Evolutionary conservation across 2,329 filamentous ascomycete genomes (phyloP), one percentile per base, ranked within the genome.

Genomic region (Colletotrichum salicis): DNA sequence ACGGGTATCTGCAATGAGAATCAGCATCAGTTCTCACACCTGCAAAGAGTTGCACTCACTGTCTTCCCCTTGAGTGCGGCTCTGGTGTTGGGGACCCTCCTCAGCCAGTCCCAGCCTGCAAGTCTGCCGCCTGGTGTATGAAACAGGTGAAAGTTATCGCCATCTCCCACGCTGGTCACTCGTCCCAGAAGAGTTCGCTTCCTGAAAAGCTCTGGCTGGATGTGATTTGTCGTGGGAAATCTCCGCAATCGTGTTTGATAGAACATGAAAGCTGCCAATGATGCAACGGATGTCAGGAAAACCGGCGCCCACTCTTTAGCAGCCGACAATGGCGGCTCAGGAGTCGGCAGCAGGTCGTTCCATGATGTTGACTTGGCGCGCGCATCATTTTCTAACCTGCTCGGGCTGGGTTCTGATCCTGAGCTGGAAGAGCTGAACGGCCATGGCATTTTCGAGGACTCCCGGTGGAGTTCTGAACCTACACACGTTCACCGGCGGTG

Each of bases 121-220:
- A 95, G 82, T 75, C 91, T 88, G 12, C 96, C 96, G n/a, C 96
- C 96, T 0, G 96, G 96, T 0, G 95, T 98, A 81, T 99, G 96
- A 80, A 93, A 99, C 59, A 99, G 81, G 76, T 96, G 93, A 81
- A 99, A 98, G 79, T 96, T 96, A 82, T 99, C 96, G 4, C 95
- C 97, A 86, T 99, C 96, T 54, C 97, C 96, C 29, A 99, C 96
- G 76, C 93, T 95, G 13, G 96, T 98, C 54, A 98, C 96, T 73
- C 89, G 89, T 15, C 96, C 96, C 76, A 96, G 93, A 54, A 99
- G 79, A 76, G 90, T 95, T 76, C 93, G 88, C 72, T 86, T 91
- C 57, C 93, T 90, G 79, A 96, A 96, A 79, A 92, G 92, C 12
- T 86, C 85, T 2, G 94, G 93, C 59, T 90, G 90, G 76, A 99